phyloP scores from a whole-genome alignment of 164 flowering plant genomes.

The Stephania japonica region DNA sequence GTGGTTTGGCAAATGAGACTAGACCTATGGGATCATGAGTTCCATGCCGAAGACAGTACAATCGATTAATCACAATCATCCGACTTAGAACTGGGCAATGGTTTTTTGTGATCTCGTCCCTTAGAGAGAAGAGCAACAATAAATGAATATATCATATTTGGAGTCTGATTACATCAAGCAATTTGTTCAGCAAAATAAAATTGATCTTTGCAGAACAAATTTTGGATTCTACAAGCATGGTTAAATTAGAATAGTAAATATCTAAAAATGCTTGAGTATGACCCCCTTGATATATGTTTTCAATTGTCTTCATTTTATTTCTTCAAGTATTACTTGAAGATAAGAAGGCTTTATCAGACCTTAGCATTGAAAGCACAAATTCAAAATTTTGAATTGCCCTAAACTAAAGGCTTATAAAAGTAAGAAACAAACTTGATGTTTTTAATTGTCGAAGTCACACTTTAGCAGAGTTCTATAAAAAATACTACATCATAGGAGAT shows the following conservation, averaged over 20 bases:
- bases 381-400: not conserved
- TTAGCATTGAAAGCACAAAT: not conserved
- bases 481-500: no score
- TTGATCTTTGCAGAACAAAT: not conserved
- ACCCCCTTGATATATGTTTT: not conserved
- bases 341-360: not conserved
- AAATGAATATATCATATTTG: not conserved
- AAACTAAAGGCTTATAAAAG: no score
- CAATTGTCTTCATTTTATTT: not conserved
- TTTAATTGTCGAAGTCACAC: no score
- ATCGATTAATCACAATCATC: no score
- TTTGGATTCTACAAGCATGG: not conserved
- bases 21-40: not conserved
- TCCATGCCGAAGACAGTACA: no score
- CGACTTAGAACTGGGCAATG: no score
- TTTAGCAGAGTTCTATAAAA: no score
- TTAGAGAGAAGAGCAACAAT: not conserved
- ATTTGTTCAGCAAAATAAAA: no score
- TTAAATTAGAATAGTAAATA: not conserved
- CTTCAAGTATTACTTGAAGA: slow-evolving; percentile 1
- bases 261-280: not conserved
- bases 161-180: not conserved
- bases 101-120: no score
- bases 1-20: not conserved
- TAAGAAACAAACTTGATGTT: no score